Percentiles rank a stretch among this genome's conserved stretches.
These are phyloP conservation scores for Chloris gayana DNA, from an alignment of 176 grass and related monocot species.

Conservation along the genomic window DNA sequence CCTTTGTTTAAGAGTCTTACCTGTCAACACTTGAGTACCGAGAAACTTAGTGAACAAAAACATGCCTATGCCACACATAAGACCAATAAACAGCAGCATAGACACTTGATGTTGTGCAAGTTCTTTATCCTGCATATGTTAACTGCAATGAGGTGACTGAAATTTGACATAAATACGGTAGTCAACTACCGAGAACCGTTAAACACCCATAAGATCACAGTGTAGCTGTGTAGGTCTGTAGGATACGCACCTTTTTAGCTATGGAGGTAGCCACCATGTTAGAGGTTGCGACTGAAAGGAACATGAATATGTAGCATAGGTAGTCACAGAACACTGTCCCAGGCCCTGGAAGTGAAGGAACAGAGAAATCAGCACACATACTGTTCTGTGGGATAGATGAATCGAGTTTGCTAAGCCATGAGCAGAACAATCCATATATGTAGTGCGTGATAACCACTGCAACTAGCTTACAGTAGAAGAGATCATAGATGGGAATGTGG, in stretches of 20 bases:
- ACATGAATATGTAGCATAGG: constrained; percentile 95
- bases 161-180: not conserved
- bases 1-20: constrained; percentile 39
- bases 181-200: not conserved
- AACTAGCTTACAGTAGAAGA: not conserved
- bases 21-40: constrained; percentile 70
- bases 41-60: constrained; percentile 82
- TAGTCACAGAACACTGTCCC: constrained; percentile 96
- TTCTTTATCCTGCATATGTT: constrained; percentile 65
- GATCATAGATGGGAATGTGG: not conserved
- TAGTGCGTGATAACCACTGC: not conserved
- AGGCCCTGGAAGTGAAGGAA: constrained; percentile 55
- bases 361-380: not conserved
- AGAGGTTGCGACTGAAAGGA: constrained; percentile 85
- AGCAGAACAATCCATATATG: not conserved
- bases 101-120: constrained; percentile 92
- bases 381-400: not conserved
- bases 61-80: constrained; percentile 85
- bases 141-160: constrained; percentile 3
- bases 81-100: constrained; percentile 79
- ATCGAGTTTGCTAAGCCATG: not conserved
- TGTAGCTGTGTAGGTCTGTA: too few relatives aligned
- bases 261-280: constrained; percentile 98
- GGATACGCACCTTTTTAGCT: constrained; percentile 69
- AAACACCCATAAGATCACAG: not conserved